Conservation (phyloP, 2,329 filamentous ascomycete genomes). For the Mariannaea sp. region DNA sequence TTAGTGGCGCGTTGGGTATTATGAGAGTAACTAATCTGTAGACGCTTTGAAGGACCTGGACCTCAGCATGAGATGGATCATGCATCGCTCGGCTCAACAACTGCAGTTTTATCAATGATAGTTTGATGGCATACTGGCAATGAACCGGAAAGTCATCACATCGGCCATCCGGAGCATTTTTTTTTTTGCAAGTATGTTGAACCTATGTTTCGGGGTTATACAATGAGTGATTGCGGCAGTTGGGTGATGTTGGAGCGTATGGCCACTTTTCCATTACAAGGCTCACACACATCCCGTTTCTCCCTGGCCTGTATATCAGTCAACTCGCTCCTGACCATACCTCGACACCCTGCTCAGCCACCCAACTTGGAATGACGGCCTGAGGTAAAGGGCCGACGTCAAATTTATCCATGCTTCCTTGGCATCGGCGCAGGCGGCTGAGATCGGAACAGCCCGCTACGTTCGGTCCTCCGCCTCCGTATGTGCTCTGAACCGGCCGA, state of each 20-base stretch:
- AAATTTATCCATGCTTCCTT: too few relatives aligned
- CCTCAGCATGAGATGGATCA: too few relatives aligned
- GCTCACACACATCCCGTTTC: slow-evolving; percentile 21
- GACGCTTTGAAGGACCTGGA: too few relatives aligned
- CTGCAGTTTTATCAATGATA: too few relatives aligned
- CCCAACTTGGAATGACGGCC: too few relatives aligned
- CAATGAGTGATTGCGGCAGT: slow-evolving; percentile 15
- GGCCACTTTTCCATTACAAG: slow-evolving; percentile 11
- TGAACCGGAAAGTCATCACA: slow-evolving; percentile 3
- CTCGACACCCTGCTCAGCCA: too few relatives aligned
- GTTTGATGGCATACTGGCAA: too few relatives aligned
- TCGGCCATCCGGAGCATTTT: slow-evolving; percentile 18
- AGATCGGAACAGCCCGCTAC: slow-evolving; percentile 3
- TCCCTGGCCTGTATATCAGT: slow-evolving; percentile 27
- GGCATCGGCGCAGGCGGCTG: not conserved
- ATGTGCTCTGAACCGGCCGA: slow-evolving; percentile 20
- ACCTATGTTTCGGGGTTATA: too few relatives aligned
- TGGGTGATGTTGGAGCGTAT: slow-evolving; percentile 9
- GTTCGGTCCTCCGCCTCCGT: slow-evolving; percentile 5
- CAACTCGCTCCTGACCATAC: slow-evolving; percentile 22
- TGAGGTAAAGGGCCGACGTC: too few relatives aligned
- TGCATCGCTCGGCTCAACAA: too few relatives aligned
- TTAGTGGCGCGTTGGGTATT: slow-evolving; percentile 17
- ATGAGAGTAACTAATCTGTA: too few relatives aligned
- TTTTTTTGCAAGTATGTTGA: too few relatives aligned